Conservation (phyloP, 305 asterid genomes). For the Fraxinus platypoda region DNA sequence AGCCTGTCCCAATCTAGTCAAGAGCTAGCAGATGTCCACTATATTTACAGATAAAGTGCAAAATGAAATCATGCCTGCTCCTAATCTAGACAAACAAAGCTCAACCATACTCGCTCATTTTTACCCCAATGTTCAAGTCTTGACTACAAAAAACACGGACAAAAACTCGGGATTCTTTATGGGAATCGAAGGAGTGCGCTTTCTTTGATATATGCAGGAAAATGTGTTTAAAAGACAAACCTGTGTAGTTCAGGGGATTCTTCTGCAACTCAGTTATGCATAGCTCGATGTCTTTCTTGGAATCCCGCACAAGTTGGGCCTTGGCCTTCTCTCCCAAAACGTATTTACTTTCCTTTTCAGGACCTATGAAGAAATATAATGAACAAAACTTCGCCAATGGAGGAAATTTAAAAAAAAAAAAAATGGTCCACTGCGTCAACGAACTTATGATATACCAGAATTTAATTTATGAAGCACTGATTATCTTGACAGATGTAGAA, state of each 20-base stretch:
- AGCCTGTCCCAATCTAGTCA: not conserved
- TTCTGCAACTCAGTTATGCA: slow-evolving; percentile 80
- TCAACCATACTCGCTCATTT: not conserved
- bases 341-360: slow-evolving; percentile 62
- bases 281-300: slow-evolving; percentile 64
- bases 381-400: not conserved
- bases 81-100: not conserved
- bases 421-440: not conserved
- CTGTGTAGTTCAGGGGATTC: slow-evolving; percentile 91
- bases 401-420: not conserved
- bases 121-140: not conserved
- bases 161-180: not conserved
- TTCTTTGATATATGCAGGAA: slow-evolving; percentile 2
- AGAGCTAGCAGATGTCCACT: not conserved
- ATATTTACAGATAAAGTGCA: not conserved
- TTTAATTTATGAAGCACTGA: slow-evolving; percentile 76
- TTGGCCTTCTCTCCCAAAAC: slow-evolving; percentile 96
- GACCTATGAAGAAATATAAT: slow-evolving; percentile 19
- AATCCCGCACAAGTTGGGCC: slow-evolving; percentile 84
- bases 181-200: not conserved
- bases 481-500: slow-evolving; percentile 82
- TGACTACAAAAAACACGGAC: slow-evolving; percentile 2
- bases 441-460: slow-evolving; percentile 49
- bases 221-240: slow-evolving; percentile 33
- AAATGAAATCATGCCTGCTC: not conserved